Evolutionary conservation across 352 stramenopile genomes (phyloP).

Genomic region (Phytophthora fragariae): DNA sequence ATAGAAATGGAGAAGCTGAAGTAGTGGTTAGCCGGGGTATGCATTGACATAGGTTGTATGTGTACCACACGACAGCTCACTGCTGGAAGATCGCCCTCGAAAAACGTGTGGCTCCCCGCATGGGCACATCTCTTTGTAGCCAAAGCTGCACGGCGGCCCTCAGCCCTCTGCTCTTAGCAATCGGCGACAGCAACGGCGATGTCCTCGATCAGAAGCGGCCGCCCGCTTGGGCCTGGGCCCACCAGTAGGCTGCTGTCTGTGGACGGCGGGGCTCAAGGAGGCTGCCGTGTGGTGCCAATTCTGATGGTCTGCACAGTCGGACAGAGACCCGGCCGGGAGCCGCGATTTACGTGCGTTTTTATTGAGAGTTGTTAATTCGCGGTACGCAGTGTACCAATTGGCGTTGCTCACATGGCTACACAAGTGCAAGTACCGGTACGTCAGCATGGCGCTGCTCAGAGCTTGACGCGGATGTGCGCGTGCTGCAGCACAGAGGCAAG

Average conservation of each 20-base stretch:
- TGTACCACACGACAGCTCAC: slow-evolving; percentile 2
- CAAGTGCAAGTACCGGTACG: too few relatives aligned
- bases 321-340: slow-evolving; percentile 20
- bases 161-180: slow-evolving; percentile 18
- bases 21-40: background rate
- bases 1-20: background rate
- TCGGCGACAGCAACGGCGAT: background rate
- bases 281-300: slow-evolving; percentile 25
- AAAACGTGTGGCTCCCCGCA: slow-evolving; percentile 35
- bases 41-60: background rate
- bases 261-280: background rate
- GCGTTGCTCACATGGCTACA: slow-evolving; percentile 25
- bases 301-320: slow-evolving; percentile 22
- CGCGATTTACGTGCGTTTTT: slow-evolving; percentile 17
- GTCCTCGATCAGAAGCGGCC: slow-evolving; percentile 9
- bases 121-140: slow-evolving; percentile 35
- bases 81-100: slow-evolving; percentile 36
- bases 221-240: background rate
- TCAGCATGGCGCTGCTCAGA: slow-evolving; percentile 44
- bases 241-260: background rate
- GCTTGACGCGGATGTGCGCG: slow-evolving; percentile 71
- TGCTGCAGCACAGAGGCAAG: slow-evolving; percentile 67
- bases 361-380: slow-evolving; percentile 32
- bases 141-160: slow-evolving; percentile 1
- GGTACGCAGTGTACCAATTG: slow-evolving; percentile 5